Base-by-base conservation (phyloP, 257 asterid genomes). In the Linaria vulgaris region DNA sequence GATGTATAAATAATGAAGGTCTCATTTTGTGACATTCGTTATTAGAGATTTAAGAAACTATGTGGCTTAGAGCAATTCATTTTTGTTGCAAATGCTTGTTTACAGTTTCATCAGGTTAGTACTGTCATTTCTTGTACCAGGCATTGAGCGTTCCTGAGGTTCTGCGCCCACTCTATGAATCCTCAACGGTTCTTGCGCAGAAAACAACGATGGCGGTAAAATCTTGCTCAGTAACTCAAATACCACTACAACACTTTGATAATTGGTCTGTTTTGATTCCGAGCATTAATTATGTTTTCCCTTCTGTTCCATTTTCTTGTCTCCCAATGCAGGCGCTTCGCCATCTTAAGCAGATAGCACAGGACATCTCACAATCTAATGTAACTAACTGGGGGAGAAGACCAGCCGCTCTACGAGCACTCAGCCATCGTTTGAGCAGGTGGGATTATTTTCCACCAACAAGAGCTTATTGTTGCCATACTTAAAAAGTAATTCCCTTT, bases 141-240 rank as follows among this genome's bases (percentile, higher is more conserved):
- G 83, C 94, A 17, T 80, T 88, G 95, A 80, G 81, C 57, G 97
- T 87, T 61, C 97, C 97, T 5, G 97, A 90, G 80, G 97, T 90
- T 44, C 74, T 90, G 52, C 97, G 97, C 56, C 89, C 95, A 12
- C 91, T 90, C 34, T 90, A 90, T 25, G 95, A 87, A 67, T 90
- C 97, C 14, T 78, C 97, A 15, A 79, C 94, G 0, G 83, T 82
- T 46, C 88, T 90, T 25, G 91, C 97, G 45, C 97, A 90, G 59
- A 87, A 74, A 84, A 71, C 79, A 25, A 85, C 97, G 13, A 85
- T 82, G 85, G 90, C 97, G 50, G 97, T 90, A 87, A 74, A 34
- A 19, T 65, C 55, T 23, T 39, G 25, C 63, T 31, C 46, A 17
- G 60, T 22, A 43, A 17, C 60, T 51, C n/a, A 54, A 30, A 46